Evolutionary conservation across 306 rosid species (phyloP).

Genomic region (Castanopsis chinensis): DNA sequence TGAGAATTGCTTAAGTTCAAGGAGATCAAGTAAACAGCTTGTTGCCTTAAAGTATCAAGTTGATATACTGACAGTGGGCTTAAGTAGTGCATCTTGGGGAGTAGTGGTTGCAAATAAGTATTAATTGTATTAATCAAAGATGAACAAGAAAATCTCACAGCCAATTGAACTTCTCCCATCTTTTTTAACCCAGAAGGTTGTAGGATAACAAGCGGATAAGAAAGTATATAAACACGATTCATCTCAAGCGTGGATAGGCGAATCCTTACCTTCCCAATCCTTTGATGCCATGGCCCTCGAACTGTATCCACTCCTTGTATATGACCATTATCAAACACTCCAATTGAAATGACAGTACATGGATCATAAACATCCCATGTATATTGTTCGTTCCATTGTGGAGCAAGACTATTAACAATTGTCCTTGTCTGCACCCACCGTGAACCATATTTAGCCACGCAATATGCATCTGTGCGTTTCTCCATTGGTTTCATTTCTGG

Average conservation of each 20-base stretch:
- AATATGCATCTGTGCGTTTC: slow-evolving; percentile 13
- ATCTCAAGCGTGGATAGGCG: slow-evolving; percentile 21
- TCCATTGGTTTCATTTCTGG: neutral
- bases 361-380: slow-evolving; percentile 7
- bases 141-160: too few species aligned
- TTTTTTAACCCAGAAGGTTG: too few species aligned
- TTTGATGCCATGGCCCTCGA: neutral
- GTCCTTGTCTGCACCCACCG: slow-evolving; percentile 32
- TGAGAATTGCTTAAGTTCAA: neutral
- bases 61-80: slow-evolving; percentile 22
- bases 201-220: too few species aligned
- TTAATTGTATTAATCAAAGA: too few species aligned
- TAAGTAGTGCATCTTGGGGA: slow-evolving; percentile 21
- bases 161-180: too few species aligned
- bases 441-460: slow-evolving; percentile 26
- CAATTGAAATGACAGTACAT: slow-evolving; percentile 22
- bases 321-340: slow-evolving; percentile 24
- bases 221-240: neutral
- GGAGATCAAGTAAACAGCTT: too few species aligned
- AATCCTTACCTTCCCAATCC: slow-evolving; percentile 30
- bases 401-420: slow-evolving; percentile 5
- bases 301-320: neutral
- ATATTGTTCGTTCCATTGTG: slow-evolving; percentile 35
- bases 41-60: neutral
- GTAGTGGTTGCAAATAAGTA: slow-evolving; percentile 9